A percentile compares a stretch with the other conserved stretches of the same genome.
Conservation (phyloP, 345 rosid species). For the Garcia nutans region DNA sequence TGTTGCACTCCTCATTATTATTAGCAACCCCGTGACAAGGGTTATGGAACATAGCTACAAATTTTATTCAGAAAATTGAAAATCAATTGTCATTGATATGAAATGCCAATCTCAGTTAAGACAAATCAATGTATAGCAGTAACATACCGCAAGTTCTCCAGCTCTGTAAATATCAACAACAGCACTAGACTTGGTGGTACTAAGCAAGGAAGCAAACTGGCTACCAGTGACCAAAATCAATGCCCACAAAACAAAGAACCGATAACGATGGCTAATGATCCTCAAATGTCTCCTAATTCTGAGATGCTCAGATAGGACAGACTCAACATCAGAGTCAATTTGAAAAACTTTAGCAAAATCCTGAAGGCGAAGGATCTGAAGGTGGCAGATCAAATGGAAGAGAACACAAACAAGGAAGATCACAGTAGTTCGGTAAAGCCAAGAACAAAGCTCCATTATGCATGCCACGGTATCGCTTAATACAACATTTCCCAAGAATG, state of each 20-base stretch:
- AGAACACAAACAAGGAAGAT: constrained; percentile 84
- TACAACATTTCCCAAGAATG: constrained; percentile 74
- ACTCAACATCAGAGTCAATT: constrained; percentile 68
- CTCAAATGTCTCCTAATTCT: constrained; percentile 78
- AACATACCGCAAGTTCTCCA: constrained; percentile 85
- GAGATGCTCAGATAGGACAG: constrained; percentile 75
- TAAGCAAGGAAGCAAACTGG: constrained; percentile 80
- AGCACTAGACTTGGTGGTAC: constrained; percentile 60
- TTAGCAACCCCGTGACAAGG: constrained; percentile 56
- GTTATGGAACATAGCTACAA: constrained; percentile 79
- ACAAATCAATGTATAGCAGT: not conserved
- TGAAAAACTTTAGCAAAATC: constrained; percentile 78
- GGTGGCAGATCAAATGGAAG: constrained; percentile 83
- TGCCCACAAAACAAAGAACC: constrained; percentile 59
- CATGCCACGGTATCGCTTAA: constrained; percentile 79
- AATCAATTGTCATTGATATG: not conserved
- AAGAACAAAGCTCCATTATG: constrained; percentile 72
- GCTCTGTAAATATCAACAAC: constrained; percentile 55
- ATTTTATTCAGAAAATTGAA: not conserved
- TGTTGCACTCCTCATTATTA: constrained; percentile 76
- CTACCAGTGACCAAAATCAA: constrained; percentile 76
- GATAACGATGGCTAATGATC: constrained; percentile 84
- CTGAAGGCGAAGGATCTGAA: constrained; percentile 86
- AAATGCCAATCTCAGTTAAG: no score
- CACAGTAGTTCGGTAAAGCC: constrained; percentile 84